phyloP scores from a whole-genome alignment of 192 early-diverging fungal genomes.

The Radiomyces spectabilis region DNA sequence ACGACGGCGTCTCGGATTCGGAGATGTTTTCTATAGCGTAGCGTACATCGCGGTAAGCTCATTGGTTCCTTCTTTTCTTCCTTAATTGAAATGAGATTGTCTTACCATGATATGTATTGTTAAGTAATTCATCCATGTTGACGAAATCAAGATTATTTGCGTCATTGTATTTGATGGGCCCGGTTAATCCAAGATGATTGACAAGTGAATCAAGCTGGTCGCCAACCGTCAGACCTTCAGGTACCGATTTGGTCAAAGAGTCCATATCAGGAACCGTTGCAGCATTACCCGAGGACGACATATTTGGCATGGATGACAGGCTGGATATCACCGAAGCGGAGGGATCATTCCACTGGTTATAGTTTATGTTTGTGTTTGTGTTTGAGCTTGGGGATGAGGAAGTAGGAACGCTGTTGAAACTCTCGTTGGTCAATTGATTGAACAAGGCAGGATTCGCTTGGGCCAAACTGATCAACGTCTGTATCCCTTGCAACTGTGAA shows the following conservation, averaged over 20 bases:
- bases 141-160: conserved; percentile 18
- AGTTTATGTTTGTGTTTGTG: too few relatives aligned
- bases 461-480: background rate
- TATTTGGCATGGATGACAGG: too few relatives aligned
- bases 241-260: background rate
- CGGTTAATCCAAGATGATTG: conserved; percentile 19
- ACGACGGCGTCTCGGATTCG: too few relatives aligned
- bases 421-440: conserved; percentile 8
- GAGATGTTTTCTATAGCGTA: too few relatives aligned
- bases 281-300: too few relatives aligned
- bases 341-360: too few relatives aligned
- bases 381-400: conserved; percentile 1
- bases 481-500: conserved; percentile 10
- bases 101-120: too few relatives aligned
- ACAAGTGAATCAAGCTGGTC: conserved; percentile 6
- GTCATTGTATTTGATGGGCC: conserved; percentile 3
- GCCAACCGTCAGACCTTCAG: conserved; percentile 1
- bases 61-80: too few relatives aligned
- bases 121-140: conserved; percentile 24
- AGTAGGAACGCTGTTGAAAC: too few relatives aligned
- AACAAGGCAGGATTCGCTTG: conserved; percentile 10
- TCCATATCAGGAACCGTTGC: background rate
- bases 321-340: too few relatives aligned
- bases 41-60: too few relatives aligned
- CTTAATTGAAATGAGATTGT: too few relatives aligned